These are phyloP conservation scores for Nadsonia commutata DNA, from an alignment of 1,139 yeast species.

Conservation along the genomic window DNA sequence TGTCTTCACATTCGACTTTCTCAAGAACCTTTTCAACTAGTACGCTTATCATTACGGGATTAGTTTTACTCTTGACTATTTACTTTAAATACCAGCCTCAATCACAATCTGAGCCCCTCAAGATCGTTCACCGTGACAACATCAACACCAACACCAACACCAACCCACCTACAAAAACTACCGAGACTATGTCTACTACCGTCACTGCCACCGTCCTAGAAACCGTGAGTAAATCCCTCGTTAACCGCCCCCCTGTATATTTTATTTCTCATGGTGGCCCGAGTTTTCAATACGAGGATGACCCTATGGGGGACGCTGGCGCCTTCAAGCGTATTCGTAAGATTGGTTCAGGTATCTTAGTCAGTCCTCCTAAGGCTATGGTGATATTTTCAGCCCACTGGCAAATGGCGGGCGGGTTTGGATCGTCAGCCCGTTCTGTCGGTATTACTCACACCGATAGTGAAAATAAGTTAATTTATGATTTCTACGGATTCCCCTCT, in stretches of 20 bases:
- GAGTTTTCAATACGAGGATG: conserved; percentile 42
- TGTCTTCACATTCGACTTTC: too few relatives aligned
- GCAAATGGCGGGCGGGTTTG: conserved; percentile 30
- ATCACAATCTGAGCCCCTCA: too few relatives aligned
- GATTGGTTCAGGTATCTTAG: conserved; percentile 36
- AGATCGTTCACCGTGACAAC: too few relatives aligned
- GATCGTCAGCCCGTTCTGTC: conserved; percentile 30
- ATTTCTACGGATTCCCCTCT: conserved; percentile 57
- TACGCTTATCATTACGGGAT: too few relatives aligned
- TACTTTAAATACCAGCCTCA: too few relatives aligned
- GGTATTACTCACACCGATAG: conserved; percentile 11
- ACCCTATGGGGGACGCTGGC: conserved; percentile 28
- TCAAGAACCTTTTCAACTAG: too few relatives aligned
- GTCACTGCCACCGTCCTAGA: background rate
- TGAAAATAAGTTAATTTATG: conserved; percentile 36
- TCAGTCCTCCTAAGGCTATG: conserved; percentile 39
- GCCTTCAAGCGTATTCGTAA: conserved; percentile 40
- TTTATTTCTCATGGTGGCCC: conserved; percentile 76
- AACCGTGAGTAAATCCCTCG: background rate
- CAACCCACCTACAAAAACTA: background rate
- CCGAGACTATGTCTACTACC: background rate
- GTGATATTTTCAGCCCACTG: conserved; percentile 65
- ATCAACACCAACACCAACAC: background rate
- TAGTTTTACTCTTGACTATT: too few relatives aligned
- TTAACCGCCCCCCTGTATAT: conserved; percentile 32